phyloP scores from a whole-genome alignment of 2,329 filamentous ascomycete genomes.

The Trichocomaceae sp. region DNA sequence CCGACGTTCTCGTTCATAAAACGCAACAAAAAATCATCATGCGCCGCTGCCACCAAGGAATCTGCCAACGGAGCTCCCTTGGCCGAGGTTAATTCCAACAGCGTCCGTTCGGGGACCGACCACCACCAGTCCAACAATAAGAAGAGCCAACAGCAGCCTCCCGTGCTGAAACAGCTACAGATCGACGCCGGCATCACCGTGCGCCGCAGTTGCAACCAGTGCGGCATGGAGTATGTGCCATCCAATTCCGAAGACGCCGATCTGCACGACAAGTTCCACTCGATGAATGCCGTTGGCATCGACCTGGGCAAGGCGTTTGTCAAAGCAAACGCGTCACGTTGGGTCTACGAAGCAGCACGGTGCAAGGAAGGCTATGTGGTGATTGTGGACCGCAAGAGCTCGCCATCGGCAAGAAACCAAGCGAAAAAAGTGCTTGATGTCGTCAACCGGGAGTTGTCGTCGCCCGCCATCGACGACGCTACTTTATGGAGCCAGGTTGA shows the following conservation, averaged over 20 bases:
- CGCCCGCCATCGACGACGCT: slow-evolving; percentile 53
- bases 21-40: slow-evolving; percentile 37
- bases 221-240: slow-evolving; percentile 61
- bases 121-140: slow-evolving; percentile 30
- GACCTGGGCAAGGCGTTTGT: slow-evolving; percentile 55
- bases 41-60: slow-evolving; percentile 22
- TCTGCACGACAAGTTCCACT: slow-evolving; percentile 59
- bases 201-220: slow-evolving; percentile 52
- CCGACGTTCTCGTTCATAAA: slow-evolving; percentile 48
- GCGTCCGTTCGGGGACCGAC: slow-evolving; percentile 34
- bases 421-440: slow-evolving; percentile 55
- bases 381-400: slow-evolving; percentile 51
- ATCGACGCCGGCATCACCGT: slow-evolving; percentile 53
- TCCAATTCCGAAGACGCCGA: slow-evolving; percentile 56
- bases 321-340: slow-evolving; percentile 45
- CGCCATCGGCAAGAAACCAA: slow-evolving; percentile 44
- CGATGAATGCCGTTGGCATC: slow-evolving; percentile 54
- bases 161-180: slow-evolving; percentile 52
- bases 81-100: slow-evolving; percentile 43
- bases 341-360: slow-evolving; percentile 47
- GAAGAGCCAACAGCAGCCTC: slow-evolving; percentile 21
- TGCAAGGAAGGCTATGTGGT: slow-evolving; percentile 49
- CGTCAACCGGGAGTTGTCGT: slow-evolving; percentile 56
- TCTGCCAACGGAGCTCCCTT: slow-evolving; percentile 28
- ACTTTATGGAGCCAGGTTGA: slow-evolving; percentile 50